Evolutionary conservation across 108 stramenopile genomes (phyloP), one percentile per base, ranked within the genome.

Genomic region (Aurantiochytrium sp.): DNA sequence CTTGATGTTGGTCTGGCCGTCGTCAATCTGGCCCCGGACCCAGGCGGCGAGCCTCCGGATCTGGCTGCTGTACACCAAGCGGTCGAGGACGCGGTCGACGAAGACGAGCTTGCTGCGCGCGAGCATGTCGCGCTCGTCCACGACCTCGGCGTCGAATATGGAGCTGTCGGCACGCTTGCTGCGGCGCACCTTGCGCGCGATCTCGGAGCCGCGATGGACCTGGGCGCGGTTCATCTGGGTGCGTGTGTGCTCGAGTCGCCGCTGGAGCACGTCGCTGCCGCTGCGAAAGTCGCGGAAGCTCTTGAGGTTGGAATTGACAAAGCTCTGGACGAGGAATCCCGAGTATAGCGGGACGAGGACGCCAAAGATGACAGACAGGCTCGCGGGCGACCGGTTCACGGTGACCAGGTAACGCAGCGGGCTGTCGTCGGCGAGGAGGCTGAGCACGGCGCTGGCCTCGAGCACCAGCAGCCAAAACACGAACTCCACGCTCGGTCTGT

Each of bases 1-100:
- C 4, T 90, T 89, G 55, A 93, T 92, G 52, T n/a, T 81, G 24
- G 21, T 24, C 2, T 81, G 73, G 24, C 73, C 12, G 6, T 81
- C 73, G 17, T 81, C 73, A 48, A 81, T 81, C 2, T 81, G 73
- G n/a, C 73, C 73, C 15, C 73, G 73, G 12, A 81, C 17, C 73
- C 73, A 81, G 39, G 73, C 73, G n/a, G 42, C 24, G 2, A 81
- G 24, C 39, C 15, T 41, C 10, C 73, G 73, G 1, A 81, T 30
- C 24, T 81, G 73, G 39, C 19, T 48, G 27, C 24, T 48, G 39
- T 30, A 81, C 6, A 81, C 73, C 21, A 81, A 24, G 12, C 73
- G 12, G 45, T 81, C 73, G n/a, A 81, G 73, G 17, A 48, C 45
- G 21, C 73, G 10, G 45, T 48, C 45, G 12, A 81, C 39, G 32